Evolutionary conservation across 106 monocot genomes (phyloP).

Genomic region (Allium sativum): DNA sequence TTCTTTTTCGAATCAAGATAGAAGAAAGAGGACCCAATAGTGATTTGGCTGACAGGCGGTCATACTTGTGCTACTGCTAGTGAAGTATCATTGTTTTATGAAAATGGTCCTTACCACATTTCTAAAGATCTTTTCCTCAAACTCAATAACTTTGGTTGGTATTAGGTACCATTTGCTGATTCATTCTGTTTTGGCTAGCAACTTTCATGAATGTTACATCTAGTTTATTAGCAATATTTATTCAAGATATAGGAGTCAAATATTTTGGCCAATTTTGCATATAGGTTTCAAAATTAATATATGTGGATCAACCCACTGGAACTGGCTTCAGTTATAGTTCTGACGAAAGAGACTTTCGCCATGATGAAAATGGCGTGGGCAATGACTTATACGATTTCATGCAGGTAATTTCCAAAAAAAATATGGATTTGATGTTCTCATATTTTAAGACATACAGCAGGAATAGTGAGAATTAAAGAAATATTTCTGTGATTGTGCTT

Average conservation of each 20-base stretch:
- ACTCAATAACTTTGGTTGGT: conserved; percentile 80
- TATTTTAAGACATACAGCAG: too few species aligned
- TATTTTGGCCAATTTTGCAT: not conserved
- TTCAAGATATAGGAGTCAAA: too few species aligned
- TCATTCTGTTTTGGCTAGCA: too few species aligned
- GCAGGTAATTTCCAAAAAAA: conserved; percentile 27
- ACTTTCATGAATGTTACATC: too few species aligned
- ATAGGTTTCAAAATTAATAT: conserved; percentile 71
- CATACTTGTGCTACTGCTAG: conserved; percentile 85
- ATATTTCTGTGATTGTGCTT: not conserved
- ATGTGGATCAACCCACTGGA: conserved; percentile 83
- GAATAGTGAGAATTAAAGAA: too few species aligned
- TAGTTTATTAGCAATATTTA: too few species aligned
- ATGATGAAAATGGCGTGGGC: conserved; percentile 20
- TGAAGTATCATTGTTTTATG: conserved; percentile 77
- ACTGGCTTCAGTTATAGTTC: conserved; percentile 82
- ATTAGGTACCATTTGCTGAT: conserved; percentile 26
- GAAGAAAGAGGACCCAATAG: conserved; percentile 62
- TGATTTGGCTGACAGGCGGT: conserved; percentile 85
- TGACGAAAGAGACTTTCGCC: conserved; percentile 51
- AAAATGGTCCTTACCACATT: conserved; percentile 74
- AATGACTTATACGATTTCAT: conserved; percentile 81
- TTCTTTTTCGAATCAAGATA: conserved; percentile 83
- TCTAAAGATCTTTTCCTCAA: conserved; percentile 54
- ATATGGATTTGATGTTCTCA: too few species aligned